Conservation (phyloP, 306 rosid genomes). For the Medicago ruthenica region DNA sequence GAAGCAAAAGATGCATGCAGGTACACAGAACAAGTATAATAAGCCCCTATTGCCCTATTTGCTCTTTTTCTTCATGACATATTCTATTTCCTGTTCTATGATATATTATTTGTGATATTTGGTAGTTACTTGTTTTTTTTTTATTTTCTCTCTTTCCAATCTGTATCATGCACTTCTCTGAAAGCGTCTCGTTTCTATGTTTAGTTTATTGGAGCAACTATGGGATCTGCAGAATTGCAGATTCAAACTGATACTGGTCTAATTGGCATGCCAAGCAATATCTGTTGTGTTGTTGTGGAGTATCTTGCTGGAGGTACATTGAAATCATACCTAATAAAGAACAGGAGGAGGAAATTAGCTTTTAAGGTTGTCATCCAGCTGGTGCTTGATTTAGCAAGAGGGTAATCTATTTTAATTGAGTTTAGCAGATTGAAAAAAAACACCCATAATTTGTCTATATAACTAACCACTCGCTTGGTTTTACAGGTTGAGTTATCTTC, state of each 20-base stretch:
- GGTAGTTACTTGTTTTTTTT: neutral
- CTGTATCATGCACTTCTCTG: constrained; percentile 28
- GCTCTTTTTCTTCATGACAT: constrained; percentile 12
- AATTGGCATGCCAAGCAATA: constrained; percentile 88
- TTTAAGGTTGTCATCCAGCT: constrained; percentile 90
- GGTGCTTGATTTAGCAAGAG: constrained; percentile 96
- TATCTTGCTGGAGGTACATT: constrained; percentile 90
- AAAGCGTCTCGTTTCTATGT: constrained; percentile 36
- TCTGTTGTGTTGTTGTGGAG: constrained; percentile 95
- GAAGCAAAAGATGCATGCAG: constrained; percentile 27
- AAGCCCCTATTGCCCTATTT: neutral
- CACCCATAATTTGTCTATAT: constrained; percentile 1
- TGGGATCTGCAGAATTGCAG: constrained; percentile 91
- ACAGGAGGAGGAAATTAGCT: constrained; percentile 91
- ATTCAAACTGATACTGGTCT: constrained; percentile 89
- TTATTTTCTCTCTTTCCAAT: neutral
- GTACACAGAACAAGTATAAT: constrained; percentile 17
- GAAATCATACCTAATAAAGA: constrained; percentile 85
- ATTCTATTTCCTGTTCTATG: constrained; percentile 27
- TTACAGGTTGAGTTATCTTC: constrained; percentile 91
- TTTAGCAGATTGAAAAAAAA: constrained; percentile 34
- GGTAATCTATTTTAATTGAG: constrained; percentile 58
- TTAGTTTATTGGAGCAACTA: constrained; percentile 94
- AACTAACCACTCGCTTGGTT: constrained; percentile 35
- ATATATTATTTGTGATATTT: constrained; percentile 31